Base-by-base conservation (phyloP, 208 protist genomes). In the Trichomonas tenax region DNA sequence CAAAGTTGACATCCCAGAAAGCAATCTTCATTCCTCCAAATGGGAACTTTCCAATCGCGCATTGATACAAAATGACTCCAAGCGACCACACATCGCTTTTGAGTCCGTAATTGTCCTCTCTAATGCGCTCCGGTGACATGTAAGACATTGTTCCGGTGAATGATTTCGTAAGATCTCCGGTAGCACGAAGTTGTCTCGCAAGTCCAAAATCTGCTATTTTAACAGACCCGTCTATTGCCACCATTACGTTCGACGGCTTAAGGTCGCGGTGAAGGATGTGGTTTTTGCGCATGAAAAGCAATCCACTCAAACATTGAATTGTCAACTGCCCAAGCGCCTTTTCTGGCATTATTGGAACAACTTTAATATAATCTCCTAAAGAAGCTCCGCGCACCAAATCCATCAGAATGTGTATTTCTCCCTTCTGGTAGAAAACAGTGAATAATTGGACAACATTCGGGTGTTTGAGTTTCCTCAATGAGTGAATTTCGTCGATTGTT, bases 191-290 rank as follows among this genome's bases (percentile, higher is more conserved):
- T 26, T 95, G 89, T 6, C 89, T 6, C 14, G 49, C 44, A n/a
- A 95, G 31, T 58, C 89, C 89, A 95, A 95, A 95, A 95, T 95
- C 89, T 8, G 89, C 89, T 34, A 95, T 95, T 95, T 95, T 95
- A 44, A 95, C 89, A 51, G 41, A 40, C 0, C 89, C 89, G 8
- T 51, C 34, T 45, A 15, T 40, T 14, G 89, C 41, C 21, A 95
- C 15, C 23, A 95, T 34, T 11, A 95, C 46, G 51, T 95, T 95
- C 0, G 26, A 44, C 72, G 89, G 89, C 51, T 95, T 95, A 8
- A 95, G 34, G 44, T 95, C 89, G 3, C 89, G 26, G 31, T 95
- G 89, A 31, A 95, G 82, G 38, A 89, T 44, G 23, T 89, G 38
- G 82, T 89, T 89, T 89, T 40, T 44, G 4, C 82, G 82, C 17